Conservation (phyloP, 306 rosid genomes). For the Rubus idaeus region DNA sequence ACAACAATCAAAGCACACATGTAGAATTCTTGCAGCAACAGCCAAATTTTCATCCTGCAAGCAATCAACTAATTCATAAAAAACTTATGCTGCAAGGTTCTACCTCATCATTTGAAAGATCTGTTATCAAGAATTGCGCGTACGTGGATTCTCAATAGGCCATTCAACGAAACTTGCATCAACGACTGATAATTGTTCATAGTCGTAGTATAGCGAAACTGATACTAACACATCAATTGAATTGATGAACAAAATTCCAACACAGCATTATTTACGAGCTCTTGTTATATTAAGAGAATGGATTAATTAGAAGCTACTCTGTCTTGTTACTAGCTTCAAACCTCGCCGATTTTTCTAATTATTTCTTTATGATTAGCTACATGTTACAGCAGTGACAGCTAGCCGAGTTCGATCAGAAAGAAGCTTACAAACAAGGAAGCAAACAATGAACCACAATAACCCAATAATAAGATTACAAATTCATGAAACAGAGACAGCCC, state of each 20-base stretch:
- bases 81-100: background rate
- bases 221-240: background rate
- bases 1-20: background rate
- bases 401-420: background rate
- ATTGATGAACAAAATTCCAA: background rate
- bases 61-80: background rate
- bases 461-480: background rate
- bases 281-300: background rate
- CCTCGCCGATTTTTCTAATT: background rate
- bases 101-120: background rate
- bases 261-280: background rate
- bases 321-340: constrained; percentile 26
- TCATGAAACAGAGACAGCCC: constrained; percentile 3
- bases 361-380: background rate
- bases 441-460: constrained; percentile 1
- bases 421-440: constrained; percentile 5
- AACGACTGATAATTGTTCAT: background rate
- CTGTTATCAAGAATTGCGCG: background rate
- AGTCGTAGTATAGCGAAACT: background rate
- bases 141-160: background rate
- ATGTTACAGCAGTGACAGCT: constrained; percentile 5
- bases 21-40: background rate
- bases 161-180: background rate
- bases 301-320: constrained; percentile 12
- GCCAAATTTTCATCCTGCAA: background rate